Evolutionary conservation across 345 rosid species (phyloP).

Genomic region (Hibiscus mutabilis): DNA sequence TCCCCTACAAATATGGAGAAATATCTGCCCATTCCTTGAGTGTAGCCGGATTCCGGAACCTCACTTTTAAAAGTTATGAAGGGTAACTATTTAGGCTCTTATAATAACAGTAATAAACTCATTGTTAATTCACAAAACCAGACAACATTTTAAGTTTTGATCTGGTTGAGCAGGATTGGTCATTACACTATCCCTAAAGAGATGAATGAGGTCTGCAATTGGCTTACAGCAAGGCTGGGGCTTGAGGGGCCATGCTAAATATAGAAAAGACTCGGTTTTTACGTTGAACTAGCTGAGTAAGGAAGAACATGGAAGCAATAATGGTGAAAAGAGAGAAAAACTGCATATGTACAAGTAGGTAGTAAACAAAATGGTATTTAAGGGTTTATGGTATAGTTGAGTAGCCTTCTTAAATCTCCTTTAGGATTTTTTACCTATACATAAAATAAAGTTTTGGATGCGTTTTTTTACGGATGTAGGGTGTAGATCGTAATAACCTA

Average conservation of each 20-base stretch:
- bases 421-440: not conserved
- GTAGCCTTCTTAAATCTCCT: slow-evolving; percentile 19
- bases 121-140: not conserved
- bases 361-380: slow-evolving; percentile 5
- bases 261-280: slow-evolving; percentile 11
- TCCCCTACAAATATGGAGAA: slow-evolving; percentile 70
- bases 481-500: slow-evolving; percentile 3
- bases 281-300: slow-evolving; percentile 18
- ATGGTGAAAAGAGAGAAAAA: slow-evolving; percentile 7
- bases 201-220: slow-evolving; percentile 68
- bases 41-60: slow-evolving; percentile 60
- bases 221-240: slow-evolving; percentile 65
- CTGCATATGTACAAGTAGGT: slow-evolving; percentile 17
- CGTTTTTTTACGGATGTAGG: not conserved
- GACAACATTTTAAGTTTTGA: not conserved
- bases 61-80: slow-evolving; percentile 58
- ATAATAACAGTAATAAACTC: not conserved
- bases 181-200: slow-evolving; percentile 87
- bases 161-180: slow-evolving; percentile 58
- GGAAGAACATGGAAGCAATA: slow-evolving; percentile 23
- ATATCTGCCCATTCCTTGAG: slow-evolving; percentile 58
- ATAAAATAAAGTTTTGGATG: slow-evolving; percentile 25
- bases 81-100: slow-evolving; percentile 38
- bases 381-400: slow-evolving; percentile 34
- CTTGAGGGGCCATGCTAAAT: slow-evolving; percentile 56